Evolutionary conservation across 176 grass and related monocot genomes (phyloP).

Genomic region (Cenchrus americanus): DNA sequence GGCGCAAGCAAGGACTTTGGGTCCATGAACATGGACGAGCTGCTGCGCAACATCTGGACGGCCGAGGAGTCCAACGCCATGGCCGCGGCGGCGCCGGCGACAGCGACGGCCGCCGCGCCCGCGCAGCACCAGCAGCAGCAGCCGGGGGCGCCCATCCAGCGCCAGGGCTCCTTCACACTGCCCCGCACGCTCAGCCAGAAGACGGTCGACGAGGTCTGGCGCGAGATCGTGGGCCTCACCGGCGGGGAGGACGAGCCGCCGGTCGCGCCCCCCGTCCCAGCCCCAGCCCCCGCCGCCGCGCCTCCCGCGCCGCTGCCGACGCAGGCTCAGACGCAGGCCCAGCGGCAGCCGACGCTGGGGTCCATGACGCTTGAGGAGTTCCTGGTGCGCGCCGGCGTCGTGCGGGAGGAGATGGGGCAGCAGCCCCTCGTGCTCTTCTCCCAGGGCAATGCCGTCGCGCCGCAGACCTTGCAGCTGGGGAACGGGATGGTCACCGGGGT

Average conservation of each 20-base stretch:
- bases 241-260: constrained; percentile 4
- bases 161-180: constrained; percentile 79
- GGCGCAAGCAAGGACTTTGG: constrained; percentile 77
- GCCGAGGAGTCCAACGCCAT: constrained; percentile 86
- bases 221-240: constrained; percentile 51
- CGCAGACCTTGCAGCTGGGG: constrained; percentile 36
- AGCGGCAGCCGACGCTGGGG: constrained; percentile 66
- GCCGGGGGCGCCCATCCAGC: constrained; percentile 47
- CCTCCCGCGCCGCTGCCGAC: neutral
- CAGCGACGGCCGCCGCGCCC: neutral
- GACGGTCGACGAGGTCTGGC: constrained; percentile 91
- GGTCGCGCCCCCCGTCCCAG: neutral
- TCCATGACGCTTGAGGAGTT: constrained; percentile 97
- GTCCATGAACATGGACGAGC: constrained; percentile 97
- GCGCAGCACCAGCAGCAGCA: neutral
- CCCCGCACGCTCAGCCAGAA: constrained; percentile 83
- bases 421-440: constrained; percentile 52
- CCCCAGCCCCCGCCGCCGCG: neutral
- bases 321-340: constrained; percentile 8
- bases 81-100: neutral
- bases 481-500: constrained; percentile 42
- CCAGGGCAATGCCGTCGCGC: constrained; percentile 48
- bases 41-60: constrained; percentile 87
- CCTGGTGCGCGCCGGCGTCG: constrained; percentile 82
- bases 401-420: constrained; percentile 56